Percentiles rank a stretch among this genome's conserved stretches.
These are phyloP conservation scores for Verbascum thapsus DNA, from an alignment of 257 asterid species.

Conservation along the genomic window DNA sequence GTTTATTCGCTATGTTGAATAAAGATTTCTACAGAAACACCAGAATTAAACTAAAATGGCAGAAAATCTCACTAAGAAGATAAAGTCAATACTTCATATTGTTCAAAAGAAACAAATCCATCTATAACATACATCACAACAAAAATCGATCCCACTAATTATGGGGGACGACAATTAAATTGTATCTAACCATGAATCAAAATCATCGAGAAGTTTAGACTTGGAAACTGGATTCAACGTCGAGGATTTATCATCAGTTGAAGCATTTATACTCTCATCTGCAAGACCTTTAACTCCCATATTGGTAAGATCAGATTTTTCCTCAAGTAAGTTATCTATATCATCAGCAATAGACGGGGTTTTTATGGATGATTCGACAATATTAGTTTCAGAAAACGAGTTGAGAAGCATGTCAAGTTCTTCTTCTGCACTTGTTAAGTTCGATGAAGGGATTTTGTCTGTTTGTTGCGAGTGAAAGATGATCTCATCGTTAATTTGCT, in stretches of 20 bases:
- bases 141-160: background rate
- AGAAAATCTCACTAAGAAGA: background rate
- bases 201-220: constrained; percentile 66
- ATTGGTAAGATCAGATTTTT: constrained; percentile 40
- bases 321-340: constrained; percentile 59
- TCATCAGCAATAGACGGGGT: constrained; percentile 37
- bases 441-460: background rate
- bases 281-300: constrained; percentile 19
- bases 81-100: background rate
- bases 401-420: constrained; percentile 88
- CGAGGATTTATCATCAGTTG: constrained; percentile 25
- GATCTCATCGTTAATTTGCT: constrained; percentile 31
- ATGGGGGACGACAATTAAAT: constrained; percentile 36
- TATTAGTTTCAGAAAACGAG: constrained; percentile 49
- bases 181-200: constrained; percentile 88
- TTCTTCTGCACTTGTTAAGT: constrained; percentile 53
- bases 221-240: constrained; percentile 39
- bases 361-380: constrained; percentile 32
- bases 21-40: background rate
- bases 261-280: constrained; percentile 27
- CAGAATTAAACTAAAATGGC: background rate
- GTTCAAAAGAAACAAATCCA: background rate
- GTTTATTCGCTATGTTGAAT: too few relatives aligned
- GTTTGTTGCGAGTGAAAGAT: constrained; percentile 10
- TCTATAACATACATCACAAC: constrained; percentile 10